phyloP scores from a whole-genome alignment of 2,329 filamentous ascomycete species.

The Fusarium sterilihyphosum region DNA sequence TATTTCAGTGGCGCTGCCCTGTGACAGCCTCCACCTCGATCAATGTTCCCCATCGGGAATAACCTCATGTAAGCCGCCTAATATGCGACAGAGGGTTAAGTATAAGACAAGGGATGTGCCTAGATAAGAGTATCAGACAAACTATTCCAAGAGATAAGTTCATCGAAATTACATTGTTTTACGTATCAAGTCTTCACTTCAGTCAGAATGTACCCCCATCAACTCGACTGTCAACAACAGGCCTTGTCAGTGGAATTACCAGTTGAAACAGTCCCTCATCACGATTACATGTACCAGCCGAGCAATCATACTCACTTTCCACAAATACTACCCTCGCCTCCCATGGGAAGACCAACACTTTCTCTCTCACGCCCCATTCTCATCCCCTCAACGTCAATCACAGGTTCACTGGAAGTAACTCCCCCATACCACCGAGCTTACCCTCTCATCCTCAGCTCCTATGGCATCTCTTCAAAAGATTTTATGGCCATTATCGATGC shows the following conservation, averaged over 20 bases:
- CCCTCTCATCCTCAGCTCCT: neutral
- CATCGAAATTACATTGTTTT: too few relatives aligned
- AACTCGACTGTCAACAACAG: neutral
- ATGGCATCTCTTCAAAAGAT: neutral
- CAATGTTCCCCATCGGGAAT: slow-evolving; percentile 13
- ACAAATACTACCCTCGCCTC: accelerated
- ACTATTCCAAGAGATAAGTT: neutral
- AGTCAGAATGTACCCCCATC: neutral
- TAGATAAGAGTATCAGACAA: neutral
- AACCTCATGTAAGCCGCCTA: neutral
- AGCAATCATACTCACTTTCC: neutral
- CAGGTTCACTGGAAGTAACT: neutral
- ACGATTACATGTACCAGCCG: neutral
- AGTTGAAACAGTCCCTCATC: neutral
- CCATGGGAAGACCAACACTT: neutral
- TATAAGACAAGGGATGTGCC: neutral
- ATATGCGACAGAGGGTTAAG: neutral
- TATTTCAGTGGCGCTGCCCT: too few relatives aligned
- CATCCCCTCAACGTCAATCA: slow-evolving; percentile 8
- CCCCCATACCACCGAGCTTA: slow-evolving; percentile 17
- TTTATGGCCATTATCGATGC: neutral
- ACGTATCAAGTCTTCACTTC: too few relatives aligned
- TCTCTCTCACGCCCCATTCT: neutral
- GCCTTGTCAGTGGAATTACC: neutral
- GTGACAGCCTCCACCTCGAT: slow-evolving; percentile 7